Conservation (phyloP, 495 filamentous ascomycete genomes). For the Letharia lupina region DNA sequence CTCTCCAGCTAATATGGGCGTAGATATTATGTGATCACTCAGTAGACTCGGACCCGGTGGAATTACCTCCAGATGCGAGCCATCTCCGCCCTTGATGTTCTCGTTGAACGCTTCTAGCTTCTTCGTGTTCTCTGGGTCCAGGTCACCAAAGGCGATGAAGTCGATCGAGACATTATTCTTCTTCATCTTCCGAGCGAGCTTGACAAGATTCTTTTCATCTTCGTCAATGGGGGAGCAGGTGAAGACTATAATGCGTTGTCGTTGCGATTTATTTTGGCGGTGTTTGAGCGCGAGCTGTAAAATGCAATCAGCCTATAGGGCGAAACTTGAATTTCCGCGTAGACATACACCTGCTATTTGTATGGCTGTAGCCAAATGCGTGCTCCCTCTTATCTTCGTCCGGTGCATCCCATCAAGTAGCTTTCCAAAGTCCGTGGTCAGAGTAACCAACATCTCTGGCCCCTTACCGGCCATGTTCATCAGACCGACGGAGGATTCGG, state of each 20-base stretch:
- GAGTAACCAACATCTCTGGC: slow-evolving; percentile 89
- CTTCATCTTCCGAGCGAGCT: slow-evolving; percentile 96
- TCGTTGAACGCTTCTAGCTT: slow-evolving; percentile 92
- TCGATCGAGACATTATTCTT: slow-evolving; percentile 88
- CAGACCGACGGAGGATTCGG: slow-evolving; percentile 91
- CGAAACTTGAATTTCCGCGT: neutral
- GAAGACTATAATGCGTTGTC: slow-evolving; percentile 92
- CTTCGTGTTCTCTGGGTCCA: slow-evolving; percentile 79
- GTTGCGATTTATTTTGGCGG: slow-evolving; percentile 90
- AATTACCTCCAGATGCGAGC: slow-evolving; percentile 83
- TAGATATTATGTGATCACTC: slow-evolving; percentile 85
- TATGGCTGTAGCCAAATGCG: slow-evolving; percentile 84
- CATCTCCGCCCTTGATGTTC: slow-evolving; percentile 79
- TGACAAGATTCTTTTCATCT: slow-evolving; percentile 76
- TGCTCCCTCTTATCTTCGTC: slow-evolving; percentile 82
- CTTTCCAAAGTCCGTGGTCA: slow-evolving; percentile 91
- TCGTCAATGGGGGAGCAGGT: slow-evolving; percentile 87
- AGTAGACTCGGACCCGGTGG: slow-evolving; percentile 84
- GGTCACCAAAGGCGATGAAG: slow-evolving; percentile 87
- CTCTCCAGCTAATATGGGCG: slow-evolving; percentile 79
- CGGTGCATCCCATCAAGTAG: slow-evolving; percentile 87
- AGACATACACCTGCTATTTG: slow-evolving; percentile 81
- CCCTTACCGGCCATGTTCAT: slow-evolving; percentile 99
- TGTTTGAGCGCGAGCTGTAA: slow-evolving; percentile 90
- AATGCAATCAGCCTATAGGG: slow-evolving; percentile 9